Conservation (phyloP, 2,329 filamentous ascomycete genomes). For the Zasmidium citrigriseum region DNA sequence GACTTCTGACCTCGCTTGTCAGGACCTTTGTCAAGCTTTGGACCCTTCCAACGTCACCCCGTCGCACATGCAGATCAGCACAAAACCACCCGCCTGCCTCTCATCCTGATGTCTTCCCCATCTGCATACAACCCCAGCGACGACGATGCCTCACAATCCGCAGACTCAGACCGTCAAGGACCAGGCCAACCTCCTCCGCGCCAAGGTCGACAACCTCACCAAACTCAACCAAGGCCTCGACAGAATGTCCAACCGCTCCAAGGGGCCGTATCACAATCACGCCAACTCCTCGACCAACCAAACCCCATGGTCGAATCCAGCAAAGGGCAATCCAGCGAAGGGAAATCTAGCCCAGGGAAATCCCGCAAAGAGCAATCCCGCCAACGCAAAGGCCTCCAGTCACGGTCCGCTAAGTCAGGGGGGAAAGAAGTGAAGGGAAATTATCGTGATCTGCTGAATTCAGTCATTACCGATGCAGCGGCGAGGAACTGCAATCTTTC, state of each 20-base stretch:
- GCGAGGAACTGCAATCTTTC: not conserved
- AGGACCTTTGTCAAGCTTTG: not conserved
- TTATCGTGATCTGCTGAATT: conserved; percentile 57
- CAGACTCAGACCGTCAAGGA: conserved; percentile 15
- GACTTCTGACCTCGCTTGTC: not conserved
- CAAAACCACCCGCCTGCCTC: not conserved
- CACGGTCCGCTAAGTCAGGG: conserved; percentile 12
- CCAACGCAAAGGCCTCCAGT: conserved; percentile 8
- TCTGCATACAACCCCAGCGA: conserved; percentile 12
- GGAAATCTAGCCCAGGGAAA: conserved; percentile 13
- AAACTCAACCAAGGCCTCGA: conserved; percentile 11
- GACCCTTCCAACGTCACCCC: not conserved
- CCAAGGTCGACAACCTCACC: conserved; percentile 14
- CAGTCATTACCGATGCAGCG: conserved; percentile 54
- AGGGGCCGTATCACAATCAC: conserved; percentile 11
- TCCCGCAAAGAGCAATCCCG: conserved; percentile 9
- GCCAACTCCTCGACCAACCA: conserved; percentile 14
- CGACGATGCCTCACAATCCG: conserved; percentile 6
- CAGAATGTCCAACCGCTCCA: conserved; percentile 9
- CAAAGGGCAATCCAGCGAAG: conserved; percentile 12
- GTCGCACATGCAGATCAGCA: conserved; percentile 1
- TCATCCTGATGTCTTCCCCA: not conserved
- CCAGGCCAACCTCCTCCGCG: conserved; percentile 5
- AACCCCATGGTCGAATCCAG: conserved; percentile 10
- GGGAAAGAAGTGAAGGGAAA: conserved; percentile 13